Evolutionary conservation across 306 rosid species (phyloP).

Genomic region (Pyrus bretschneideri): DNA sequence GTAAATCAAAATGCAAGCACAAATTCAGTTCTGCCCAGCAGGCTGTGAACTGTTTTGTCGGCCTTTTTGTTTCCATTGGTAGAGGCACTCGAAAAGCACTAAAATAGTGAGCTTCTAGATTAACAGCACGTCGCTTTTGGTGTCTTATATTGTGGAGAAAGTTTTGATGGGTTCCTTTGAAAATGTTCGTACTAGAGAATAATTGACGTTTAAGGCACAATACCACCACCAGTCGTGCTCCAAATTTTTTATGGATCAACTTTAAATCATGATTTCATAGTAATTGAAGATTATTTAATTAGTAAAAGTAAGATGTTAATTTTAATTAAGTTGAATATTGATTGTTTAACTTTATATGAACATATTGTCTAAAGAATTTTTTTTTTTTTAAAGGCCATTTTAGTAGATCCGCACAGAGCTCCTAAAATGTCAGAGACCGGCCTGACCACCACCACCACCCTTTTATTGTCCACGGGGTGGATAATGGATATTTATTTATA

Average conservation of each 20-base stretch:
- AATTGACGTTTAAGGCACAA: constrained; percentile 39
- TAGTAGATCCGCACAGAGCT: too few species aligned
- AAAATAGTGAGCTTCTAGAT: constrained; percentile 15
- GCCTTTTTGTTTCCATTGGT: constrained; percentile 1
- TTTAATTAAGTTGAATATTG: too few species aligned
- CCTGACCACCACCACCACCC: not conserved
- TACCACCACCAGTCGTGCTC: not conserved
- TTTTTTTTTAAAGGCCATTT: too few species aligned
- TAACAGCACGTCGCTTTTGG: constrained; percentile 27
- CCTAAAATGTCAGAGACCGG: too few species aligned
- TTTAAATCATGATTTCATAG: too few species aligned
- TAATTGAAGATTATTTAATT: too few species aligned
- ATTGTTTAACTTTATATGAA: too few species aligned
- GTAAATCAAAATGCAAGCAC: not conserved
- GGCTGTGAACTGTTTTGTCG: constrained; percentile 1
- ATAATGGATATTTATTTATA: not conserved
- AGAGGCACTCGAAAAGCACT: constrained; percentile 9
- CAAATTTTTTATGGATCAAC: too few species aligned
- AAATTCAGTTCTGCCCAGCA: not conserved
- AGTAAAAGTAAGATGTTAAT: too few species aligned
- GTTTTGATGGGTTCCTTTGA: constrained; percentile 30
- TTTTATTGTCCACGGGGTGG: constrained; percentile 14
- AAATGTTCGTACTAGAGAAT: constrained; percentile 16
- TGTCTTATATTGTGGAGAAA: constrained; percentile 26
- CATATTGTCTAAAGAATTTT: too few species aligned